phyloP scores from a whole-genome alignment of 140 eudicot genomes.

The Artemisia princeps region DNA sequence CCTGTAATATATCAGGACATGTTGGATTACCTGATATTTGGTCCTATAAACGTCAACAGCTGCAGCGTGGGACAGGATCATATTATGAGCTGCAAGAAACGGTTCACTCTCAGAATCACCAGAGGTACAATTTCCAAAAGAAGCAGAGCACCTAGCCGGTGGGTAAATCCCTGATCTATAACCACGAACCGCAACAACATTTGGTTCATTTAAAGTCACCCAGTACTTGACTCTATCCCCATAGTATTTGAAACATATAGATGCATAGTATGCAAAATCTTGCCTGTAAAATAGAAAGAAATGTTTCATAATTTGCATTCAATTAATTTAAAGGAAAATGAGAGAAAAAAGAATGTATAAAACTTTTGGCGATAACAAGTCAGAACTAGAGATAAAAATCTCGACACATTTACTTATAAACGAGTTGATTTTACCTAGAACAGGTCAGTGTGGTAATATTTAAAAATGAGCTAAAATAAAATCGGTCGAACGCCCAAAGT shows the following conservation, averaged over 20 bases:
- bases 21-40: constrained; percentile 47
- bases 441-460: no score
- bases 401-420: no score
- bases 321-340: not conserved
- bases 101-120: constrained; percentile 71
- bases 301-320: not conserved
- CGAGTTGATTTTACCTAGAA: no score
- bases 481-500: no score
- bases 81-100: constrained; percentile 59
- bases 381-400: no score
- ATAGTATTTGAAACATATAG: constrained; percentile 54
- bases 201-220: constrained; percentile 72
- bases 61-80: constrained; percentile 51
- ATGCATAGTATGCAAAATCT: constrained; percentile 54
- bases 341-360: no score
- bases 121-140: constrained; percentile 51
- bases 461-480: no score
- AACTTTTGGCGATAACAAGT: no score
- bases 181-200: constrained; percentile 45
- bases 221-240: constrained; percentile 69
- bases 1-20: not conserved
- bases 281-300: constrained; percentile 31
- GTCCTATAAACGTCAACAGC: constrained; percentile 48
- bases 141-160: constrained; percentile 54
- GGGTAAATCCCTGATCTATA: constrained; percentile 60